phyloP scores from a whole-genome alignment of 345 rosid genomes.

The Aurinia saxatilis region DNA sequence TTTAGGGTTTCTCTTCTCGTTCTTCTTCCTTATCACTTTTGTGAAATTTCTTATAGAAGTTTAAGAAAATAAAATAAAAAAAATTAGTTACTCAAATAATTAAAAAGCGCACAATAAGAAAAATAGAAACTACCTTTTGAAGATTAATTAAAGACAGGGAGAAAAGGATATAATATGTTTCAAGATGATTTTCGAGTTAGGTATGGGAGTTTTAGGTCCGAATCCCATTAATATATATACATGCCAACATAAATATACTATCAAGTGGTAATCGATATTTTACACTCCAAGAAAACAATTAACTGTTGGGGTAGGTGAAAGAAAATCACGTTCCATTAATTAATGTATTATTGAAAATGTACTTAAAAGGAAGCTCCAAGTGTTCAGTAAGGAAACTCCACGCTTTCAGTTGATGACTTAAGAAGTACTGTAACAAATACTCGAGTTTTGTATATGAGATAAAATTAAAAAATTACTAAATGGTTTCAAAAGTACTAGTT shows the following conservation, averaged over 20 bases:
- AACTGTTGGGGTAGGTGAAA: conserved; percentile 21
- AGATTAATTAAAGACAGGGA: neutral
- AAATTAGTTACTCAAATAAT: neutral
- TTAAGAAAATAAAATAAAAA: neutral
- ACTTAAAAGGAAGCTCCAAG: conserved; percentile 26
- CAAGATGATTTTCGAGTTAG: conserved; percentile 13
- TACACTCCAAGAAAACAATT: conserved; percentile 15
- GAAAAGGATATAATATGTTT: neutral
- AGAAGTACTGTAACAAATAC: no score
- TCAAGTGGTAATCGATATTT: neutral
- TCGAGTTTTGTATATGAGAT: no score
- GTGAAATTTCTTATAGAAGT: neutral
- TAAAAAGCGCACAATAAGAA: neutral
- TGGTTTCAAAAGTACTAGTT: no score
- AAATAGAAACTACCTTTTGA: neutral
- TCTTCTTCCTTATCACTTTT: neutral
- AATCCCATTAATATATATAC: conserved; percentile 8
- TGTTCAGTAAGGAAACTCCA: conserved; percentile 21
- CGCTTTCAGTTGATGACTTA: neutral
- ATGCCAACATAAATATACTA: neutral
- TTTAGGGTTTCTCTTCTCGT: conserved; percentile 5
- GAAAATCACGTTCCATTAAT: neutral
- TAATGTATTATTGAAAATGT: neutral
- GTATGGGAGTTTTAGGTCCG: conserved; percentile 20
- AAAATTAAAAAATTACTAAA: no score